phyloP scores from a whole-genome alignment of 116 monocot species.

The Iris pallida region DNA sequence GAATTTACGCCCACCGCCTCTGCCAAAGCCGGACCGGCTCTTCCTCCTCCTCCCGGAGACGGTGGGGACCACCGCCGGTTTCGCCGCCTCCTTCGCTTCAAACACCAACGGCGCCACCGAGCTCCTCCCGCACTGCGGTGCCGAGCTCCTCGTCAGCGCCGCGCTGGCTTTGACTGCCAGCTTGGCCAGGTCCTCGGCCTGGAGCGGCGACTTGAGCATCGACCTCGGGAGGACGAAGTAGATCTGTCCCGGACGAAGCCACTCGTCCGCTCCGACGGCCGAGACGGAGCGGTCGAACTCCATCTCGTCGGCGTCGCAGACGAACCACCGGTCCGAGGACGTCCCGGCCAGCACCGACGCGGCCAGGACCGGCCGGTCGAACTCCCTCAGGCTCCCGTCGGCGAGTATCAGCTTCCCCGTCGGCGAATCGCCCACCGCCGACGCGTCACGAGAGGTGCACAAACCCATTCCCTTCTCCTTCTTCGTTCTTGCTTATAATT shows the following conservation, averaged over 20 bases:
- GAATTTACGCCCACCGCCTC: slow-evolving; percentile 26
- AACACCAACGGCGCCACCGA: slow-evolving; percentile 17
- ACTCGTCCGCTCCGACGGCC: slow-evolving; percentile 11
- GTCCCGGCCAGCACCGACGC: slow-evolving; percentile 18
- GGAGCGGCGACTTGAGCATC: slow-evolving; percentile 29
- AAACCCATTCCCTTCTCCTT: slow-evolving; percentile 3
- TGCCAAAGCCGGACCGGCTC: background rate
- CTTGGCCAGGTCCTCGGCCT: slow-evolving; percentile 37
- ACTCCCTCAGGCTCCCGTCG: slow-evolving; percentile 31
- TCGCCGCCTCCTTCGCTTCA: slow-evolving; percentile 4
- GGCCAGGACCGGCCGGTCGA: slow-evolving; percentile 21
- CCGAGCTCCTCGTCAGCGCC: slow-evolving; percentile 15
- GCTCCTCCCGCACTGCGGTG: background rate
- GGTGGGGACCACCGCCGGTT: background rate
- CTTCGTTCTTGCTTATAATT: too few species aligned
- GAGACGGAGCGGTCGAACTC: slow-evolving; percentile 33
- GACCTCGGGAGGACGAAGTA: slow-evolving; percentile 45
- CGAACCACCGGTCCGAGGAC: slow-evolving; percentile 14
- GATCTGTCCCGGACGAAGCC: slow-evolving; percentile 40
- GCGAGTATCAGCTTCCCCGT: slow-evolving; percentile 30
- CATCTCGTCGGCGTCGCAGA: slow-evolving; percentile 56
- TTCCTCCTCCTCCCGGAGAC: slow-evolving; percentile 1
- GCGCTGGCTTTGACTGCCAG: slow-evolving; percentile 33
- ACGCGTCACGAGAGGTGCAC: slow-evolving; percentile 5
- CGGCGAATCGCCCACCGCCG: slow-evolving; percentile 7